Evolutionary conservation across 2,329 filamentous ascomycete species (phyloP).

Genomic region (Graphilbum sp.): DNA sequence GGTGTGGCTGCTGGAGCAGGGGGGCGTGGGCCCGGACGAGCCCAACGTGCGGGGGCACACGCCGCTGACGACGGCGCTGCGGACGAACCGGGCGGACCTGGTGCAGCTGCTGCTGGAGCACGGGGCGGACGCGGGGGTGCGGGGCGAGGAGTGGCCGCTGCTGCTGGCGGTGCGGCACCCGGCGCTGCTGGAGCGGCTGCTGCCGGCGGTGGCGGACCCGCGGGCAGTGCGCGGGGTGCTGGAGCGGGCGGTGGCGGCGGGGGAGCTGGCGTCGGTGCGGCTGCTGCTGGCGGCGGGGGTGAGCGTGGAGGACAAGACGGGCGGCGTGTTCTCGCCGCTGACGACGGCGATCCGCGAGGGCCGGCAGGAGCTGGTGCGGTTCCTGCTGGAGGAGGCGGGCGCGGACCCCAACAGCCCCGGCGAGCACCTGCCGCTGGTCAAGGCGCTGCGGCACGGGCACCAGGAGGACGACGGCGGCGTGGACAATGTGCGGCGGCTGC

Average conservation of each 20-base stretch:
- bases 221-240: constrained; percentile 19
- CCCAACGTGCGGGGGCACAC: constrained; percentile 17
- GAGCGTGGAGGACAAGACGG: constrained; percentile 55
- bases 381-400: constrained; percentile 17
- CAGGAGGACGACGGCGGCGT: constrained; percentile 42
- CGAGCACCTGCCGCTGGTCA: constrained; percentile 56
- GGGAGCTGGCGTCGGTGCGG: constrained; percentile 51
- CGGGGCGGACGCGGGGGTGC: constrained; percentile 17
- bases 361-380: constrained; percentile 35
- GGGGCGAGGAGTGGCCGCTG: constrained; percentile 38
- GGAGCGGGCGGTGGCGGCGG: constrained; percentile 24
- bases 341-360: constrained; percentile 16
- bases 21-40: constrained; percentile 18
- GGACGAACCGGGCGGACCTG: constrained; percentile 32
- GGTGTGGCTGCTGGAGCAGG: constrained; percentile 16
- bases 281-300: constrained; percentile 47
- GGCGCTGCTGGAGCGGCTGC: constrained; percentile 33
- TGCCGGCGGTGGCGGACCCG: constrained; percentile 34
- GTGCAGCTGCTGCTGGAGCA: constrained; percentile 17
- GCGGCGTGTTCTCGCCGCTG: constrained; percentile 46
- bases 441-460: constrained; percentile 44
- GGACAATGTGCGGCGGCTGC: constrained; percentile 31
- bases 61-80: constrained; percentile 14
- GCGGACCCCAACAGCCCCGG: constrained; percentile 27
- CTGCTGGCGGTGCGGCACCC: constrained; percentile 51